phyloP scores from a whole-genome alignment of 2,329 filamentous ascomycete genomes.

The Elsinoe necatrix region DNA sequence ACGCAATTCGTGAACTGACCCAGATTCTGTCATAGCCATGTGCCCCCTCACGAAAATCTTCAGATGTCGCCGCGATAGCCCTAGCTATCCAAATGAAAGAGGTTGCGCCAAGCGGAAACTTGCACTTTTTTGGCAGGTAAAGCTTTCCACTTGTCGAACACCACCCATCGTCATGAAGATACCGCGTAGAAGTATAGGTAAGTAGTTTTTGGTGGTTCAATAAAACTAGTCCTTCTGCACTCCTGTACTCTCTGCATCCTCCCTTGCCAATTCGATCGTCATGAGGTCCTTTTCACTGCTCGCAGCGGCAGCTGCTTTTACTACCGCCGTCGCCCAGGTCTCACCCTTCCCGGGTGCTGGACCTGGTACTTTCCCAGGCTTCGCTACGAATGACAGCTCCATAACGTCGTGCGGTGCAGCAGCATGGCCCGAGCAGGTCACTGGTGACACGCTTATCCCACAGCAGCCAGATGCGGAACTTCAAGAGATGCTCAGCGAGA shows the following conservation, averaged over 20 bases:
- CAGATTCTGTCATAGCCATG: conserved; percentile 14
- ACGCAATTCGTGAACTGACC: conserved; percentile 4
- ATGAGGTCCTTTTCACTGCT: conserved; percentile 9
- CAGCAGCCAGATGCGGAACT: conserved; percentile 36
- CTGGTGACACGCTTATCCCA: conserved; percentile 32
- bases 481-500: conserved; percentile 32
- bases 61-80: conserved; percentile 1
- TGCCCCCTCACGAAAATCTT: conserved; percentile 10
- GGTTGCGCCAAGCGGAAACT: conserved; percentile 3
- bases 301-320: not conserved
- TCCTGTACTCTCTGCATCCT: not conserved
- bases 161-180: not conserved
- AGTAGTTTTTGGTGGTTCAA: conserved; percentile 4
- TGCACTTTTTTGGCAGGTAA: conserved; percentile 11
- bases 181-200: not conserved
- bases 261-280: not conserved
- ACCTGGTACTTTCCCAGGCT: conserved; percentile 1
- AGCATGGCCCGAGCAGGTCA: conserved; percentile 34
- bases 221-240: not conserved
- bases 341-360: conserved; percentile 2
- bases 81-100: not conserved
- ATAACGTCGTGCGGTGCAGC: conserved; percentile 3
- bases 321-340: not conserved
- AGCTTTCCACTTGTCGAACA: not conserved
- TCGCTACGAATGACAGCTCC: conserved; percentile 9